These are phyloP conservation scores for Leccinum longicurvipes DNA, from an alignment of 768 basidiomycete species.

Conservation along the genomic window DNA sequence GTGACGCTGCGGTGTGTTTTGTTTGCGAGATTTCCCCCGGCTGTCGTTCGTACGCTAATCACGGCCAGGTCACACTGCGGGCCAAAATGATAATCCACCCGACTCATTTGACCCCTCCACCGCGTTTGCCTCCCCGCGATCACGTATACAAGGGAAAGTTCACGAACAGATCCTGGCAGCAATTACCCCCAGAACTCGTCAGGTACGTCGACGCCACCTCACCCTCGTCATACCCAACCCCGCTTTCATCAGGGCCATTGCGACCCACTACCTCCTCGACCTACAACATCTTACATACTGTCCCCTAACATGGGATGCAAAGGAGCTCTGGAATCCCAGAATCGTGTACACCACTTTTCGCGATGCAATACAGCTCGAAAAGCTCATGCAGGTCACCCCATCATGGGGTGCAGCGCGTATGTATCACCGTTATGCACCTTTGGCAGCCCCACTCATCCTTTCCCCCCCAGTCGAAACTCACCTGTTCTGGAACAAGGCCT, in stretches of 20 bases:
- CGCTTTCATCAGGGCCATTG: slow-evolving; percentile 21
- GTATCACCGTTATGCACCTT: slow-evolving; percentile 25
- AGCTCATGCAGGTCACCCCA: slow-evolving; percentile 60
- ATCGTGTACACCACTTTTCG: slow-evolving; percentile 62
- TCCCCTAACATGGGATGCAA: slow-evolving; percentile 47
- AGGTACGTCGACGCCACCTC: slow-evolving; percentile 44
- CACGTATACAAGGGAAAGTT: slow-evolving; percentile 56
- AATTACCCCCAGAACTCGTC: slow-evolving; percentile 59
- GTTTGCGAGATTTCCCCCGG: slow-evolving; percentile 30
- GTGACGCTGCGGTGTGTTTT: slow-evolving; percentile 30
- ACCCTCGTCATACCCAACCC: slow-evolving; percentile 1
- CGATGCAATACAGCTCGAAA: slow-evolving; percentile 58
- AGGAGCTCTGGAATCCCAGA: slow-evolving; percentile 56
- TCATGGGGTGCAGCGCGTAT: slow-evolving; percentile 59
- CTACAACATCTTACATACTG: slow-evolving; percentile 40
- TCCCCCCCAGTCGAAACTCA: slow-evolving; percentile 58
- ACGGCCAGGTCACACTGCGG: slow-evolving; percentile 36
- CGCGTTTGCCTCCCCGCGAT: slow-evolving; percentile 24
- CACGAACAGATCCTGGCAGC: slow-evolving; percentile 56
- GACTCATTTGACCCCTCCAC: slow-evolving; percentile 14
- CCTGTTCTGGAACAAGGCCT: slow-evolving; percentile 67
- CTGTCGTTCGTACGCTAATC: slow-evolving; percentile 37
- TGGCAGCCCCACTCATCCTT: slow-evolving; percentile 9
- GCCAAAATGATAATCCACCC: slow-evolving; percentile 32
- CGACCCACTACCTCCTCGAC: slow-evolving; percentile 55